Conservation (phyloP, 371 early-diverging fungal genomes). For the Mucor piriformis region DNA sequence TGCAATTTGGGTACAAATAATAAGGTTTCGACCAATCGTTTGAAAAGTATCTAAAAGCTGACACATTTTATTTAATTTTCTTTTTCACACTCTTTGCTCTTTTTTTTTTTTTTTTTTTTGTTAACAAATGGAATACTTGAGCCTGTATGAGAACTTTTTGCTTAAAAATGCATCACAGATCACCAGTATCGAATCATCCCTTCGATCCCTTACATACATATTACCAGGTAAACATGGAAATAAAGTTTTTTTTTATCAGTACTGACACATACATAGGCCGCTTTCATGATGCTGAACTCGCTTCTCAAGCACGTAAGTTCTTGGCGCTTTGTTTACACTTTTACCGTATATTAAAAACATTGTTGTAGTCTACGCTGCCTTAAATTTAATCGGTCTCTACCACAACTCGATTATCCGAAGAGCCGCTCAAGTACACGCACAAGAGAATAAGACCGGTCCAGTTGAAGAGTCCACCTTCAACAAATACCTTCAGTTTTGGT, state of each 20-base stretch:
- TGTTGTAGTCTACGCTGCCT: conserved; percentile 72
- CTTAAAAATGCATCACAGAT: conserved; percentile 87
- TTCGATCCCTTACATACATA: conserved; percentile 89
- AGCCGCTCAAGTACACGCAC: conserved; percentile 56
- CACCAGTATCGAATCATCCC: conserved; percentile 83
- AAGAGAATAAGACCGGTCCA: conserved; percentile 40
- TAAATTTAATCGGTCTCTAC: conserved; percentile 83
- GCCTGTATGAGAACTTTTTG: conserved; percentile 80
- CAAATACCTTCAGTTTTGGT: conserved; percentile 74
- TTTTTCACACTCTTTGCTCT: neutral
- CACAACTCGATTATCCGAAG: conserved; percentile 84
- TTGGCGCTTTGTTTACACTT: neutral
- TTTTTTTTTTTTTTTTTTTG: conserved; percentile 9
- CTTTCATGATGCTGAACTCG: conserved; percentile 91
- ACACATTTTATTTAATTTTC: conserved; percentile 19
- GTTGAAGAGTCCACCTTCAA: conserved; percentile 72
- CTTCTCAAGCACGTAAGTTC: conserved; percentile 84
- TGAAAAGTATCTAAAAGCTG: conserved; percentile 3
- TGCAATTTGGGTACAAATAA: neutral
- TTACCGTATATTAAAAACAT: neutral
- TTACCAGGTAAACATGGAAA: conserved; percentile 75
- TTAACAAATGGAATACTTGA: conserved; percentile 50
- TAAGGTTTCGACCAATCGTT: conserved; percentile 6
- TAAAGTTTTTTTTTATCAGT: conserved; percentile 6
- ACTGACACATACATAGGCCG: conserved; percentile 61